Evolutionary conservation across 352 stramenopile genomes (phyloP).

Genomic region (Pythium apleroticum): DNA sequence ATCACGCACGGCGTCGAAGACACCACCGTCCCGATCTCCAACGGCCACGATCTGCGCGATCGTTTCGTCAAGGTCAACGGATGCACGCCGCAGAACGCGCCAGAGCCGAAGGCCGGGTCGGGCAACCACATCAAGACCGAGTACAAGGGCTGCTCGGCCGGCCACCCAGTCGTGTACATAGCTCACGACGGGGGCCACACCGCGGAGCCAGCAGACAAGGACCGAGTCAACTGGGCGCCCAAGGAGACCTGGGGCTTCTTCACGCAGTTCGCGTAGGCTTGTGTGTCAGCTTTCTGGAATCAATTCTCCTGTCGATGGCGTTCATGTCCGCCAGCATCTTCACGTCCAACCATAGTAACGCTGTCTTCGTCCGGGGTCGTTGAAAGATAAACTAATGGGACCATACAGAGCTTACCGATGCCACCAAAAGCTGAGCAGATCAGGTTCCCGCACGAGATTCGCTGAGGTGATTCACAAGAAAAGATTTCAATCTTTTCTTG

Average conservation of each 20-base stretch:
- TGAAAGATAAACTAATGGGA: too few relatives aligned
- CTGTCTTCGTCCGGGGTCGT: too few relatives aligned
- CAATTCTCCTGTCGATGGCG: too few relatives aligned
- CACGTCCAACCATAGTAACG: too few relatives aligned
- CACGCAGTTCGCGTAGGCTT: constrained; percentile 15
- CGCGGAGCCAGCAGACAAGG: constrained; percentile 26
- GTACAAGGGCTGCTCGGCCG: constrained; percentile 31
- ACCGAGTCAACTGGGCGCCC: constrained; percentile 24
- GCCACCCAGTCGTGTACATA: constrained; percentile 29
- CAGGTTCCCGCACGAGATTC: too few relatives aligned
- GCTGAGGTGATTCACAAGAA: too few relatives aligned
- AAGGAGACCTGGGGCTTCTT: constrained; percentile 33
- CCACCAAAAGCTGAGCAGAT: too few relatives aligned
- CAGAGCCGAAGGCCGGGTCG: constrained; percentile 24
- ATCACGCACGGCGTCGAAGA: constrained; percentile 30
- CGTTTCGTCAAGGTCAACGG: constrained; percentile 30
- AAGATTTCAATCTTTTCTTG: too few relatives aligned
- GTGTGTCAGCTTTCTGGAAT: too few relatives aligned
- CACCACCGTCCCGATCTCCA: constrained; percentile 24
- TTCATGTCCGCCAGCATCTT: too few relatives aligned
- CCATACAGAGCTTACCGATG: too few relatives aligned
- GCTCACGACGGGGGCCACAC: constrained; percentile 33
- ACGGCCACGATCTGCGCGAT: constrained; percentile 25
- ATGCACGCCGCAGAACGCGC: constrained; percentile 28
- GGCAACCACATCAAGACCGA: constrained; percentile 34